A percentile compares a stretch with the other conserved stretches of the same genome.
phyloP scores from a whole-genome alignment of 1,139 yeast species.

The Candida mesenterica region DNA sequence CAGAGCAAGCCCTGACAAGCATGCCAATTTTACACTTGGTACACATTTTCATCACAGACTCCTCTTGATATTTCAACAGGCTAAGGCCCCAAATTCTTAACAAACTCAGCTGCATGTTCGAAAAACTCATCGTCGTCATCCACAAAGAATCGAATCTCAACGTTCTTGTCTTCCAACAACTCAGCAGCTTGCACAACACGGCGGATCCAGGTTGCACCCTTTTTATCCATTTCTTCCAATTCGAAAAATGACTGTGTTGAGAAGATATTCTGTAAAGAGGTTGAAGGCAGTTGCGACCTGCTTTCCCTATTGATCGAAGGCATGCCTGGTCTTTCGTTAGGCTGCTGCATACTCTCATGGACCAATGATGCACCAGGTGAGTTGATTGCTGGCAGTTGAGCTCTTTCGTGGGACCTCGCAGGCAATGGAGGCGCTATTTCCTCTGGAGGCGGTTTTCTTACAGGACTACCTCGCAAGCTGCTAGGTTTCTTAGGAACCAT shows the following conservation, averaged over 20 bases:
- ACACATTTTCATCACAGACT: too few relatives aligned
- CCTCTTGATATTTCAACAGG: too few relatives aligned
- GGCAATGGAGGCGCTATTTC: constrained; percentile 14
- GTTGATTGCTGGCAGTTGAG: too few relatives aligned
- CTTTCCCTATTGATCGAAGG: too few relatives aligned
- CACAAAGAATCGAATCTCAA: constrained; percentile 35
- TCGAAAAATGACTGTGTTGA: constrained; percentile 32
- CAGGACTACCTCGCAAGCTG: constrained; percentile 24
- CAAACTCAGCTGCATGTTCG: constrained; percentile 5
- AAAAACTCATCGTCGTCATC: constrained; percentile 40
- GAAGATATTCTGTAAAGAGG: constrained; percentile 17
- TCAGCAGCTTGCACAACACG: constrained; percentile 38
- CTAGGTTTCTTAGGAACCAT: constrained; percentile 41
- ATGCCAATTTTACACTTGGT: too few relatives aligned
- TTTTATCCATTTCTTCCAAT: constrained; percentile 42
- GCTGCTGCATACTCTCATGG: too few relatives aligned
- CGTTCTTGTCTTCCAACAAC: constrained; percentile 38
- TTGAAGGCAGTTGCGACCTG: neutral
- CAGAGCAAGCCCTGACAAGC: too few relatives aligned
- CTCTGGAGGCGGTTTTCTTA: constrained; percentile 3
- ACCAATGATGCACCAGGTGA: too few relatives aligned
- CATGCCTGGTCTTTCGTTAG: too few relatives aligned
- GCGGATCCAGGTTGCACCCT: constrained; percentile 50
- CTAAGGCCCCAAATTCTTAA: neutral
- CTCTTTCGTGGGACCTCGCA: constrained; percentile 7